Conservation (phyloP, 768 basidiomycete genomes). For the Termitomyces sp. region DNA sequence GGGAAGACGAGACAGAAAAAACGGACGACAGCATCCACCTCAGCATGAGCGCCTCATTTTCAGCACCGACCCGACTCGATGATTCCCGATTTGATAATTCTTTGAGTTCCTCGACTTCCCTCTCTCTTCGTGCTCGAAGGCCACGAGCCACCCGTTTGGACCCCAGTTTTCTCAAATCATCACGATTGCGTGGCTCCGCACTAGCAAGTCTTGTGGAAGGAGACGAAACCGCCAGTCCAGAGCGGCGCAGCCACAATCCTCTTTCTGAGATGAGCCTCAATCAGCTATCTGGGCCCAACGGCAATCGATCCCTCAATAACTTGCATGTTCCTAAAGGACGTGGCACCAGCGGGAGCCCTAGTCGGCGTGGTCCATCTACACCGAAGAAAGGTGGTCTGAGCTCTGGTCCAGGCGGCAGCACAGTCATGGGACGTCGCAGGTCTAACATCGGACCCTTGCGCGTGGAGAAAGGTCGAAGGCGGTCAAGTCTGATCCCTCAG, state of each 20-base stretch:
- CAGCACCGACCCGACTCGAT: slow-evolving; percentile 26
- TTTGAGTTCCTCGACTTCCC: slow-evolving; percentile 21
- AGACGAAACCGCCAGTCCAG: slow-evolving; percentile 50
- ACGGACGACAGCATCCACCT: slow-evolving; percentile 73
- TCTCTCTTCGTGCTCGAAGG: slow-evolving; percentile 32
- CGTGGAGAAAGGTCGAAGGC: slow-evolving; percentile 65
- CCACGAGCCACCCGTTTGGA: slow-evolving; percentile 68
- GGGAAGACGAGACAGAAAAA: slow-evolving; percentile 74
- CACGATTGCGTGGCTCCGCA: slow-evolving; percentile 39
- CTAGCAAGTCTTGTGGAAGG: slow-evolving; percentile 70
- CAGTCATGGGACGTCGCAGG: slow-evolving; percentile 44
- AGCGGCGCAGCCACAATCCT: slow-evolving; percentile 34
- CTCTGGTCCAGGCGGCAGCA: slow-evolving; percentile 1
- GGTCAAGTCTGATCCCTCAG: slow-evolving; percentile 81
- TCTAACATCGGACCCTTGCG: slow-evolving; percentile 79
- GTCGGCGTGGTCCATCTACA: slow-evolving; percentile 49
- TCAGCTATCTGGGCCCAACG: slow-evolving; percentile 29
- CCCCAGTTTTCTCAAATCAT: slow-evolving; percentile 58
- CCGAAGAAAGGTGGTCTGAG: slow-evolving; percentile 25
- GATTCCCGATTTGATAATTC: slow-evolving; percentile 12
- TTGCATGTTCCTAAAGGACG: slow-evolving; percentile 38
- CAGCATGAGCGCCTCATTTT: slow-evolving; percentile 44
- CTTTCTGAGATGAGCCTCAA: slow-evolving; percentile 72
- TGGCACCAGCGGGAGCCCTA: slow-evolving; percentile 36
- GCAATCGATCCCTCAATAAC: slow-evolving; percentile 16